Evolutionary conservation across 208 protist species (phyloP), one percentile per base, ranked within the genome.

Genomic region (Acanthamoeba castellanii): DNA sequence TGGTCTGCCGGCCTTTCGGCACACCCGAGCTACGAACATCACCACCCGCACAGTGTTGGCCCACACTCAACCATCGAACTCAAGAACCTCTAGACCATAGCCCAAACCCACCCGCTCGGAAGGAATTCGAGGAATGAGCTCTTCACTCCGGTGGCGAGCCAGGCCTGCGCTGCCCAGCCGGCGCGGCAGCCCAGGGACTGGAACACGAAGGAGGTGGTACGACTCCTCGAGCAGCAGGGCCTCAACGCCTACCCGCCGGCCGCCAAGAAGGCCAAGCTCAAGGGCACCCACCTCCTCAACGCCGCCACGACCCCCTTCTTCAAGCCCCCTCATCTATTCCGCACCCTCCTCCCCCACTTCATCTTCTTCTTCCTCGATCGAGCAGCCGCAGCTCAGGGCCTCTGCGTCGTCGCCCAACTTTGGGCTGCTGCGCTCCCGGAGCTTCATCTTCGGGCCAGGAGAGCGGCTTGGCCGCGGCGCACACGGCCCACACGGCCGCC

Each of bases 251-350:
- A 72, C 64, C 11, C n/a, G 64, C 64, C 22, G 9, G 64, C 64
- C 5, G 64, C 64, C 64, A 72, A 30, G 64, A 72, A 72, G 30
- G 64, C 64, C 64, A 72, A 72, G 64, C 64, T 72, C 30, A 72
- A 72, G 64, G 64, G 64, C 9, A 9, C 30, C 7, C 16, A 72
- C 64, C 64, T 72, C n/a, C 64, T 72, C 30, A 34, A 72, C n/a
- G 64, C 64, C 22, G 0, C 64, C 22, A 72, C 64, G 18, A 34
- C 30, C 9, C 64, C 64, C 64, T 72, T 72, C 30, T 34, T 72
- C 64, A 34, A 72, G 64, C 25, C 30, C 64, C 8, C 18, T 0
- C 22, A 30, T 14, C 8, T 34, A 6, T 6, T 72, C 64, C 22
- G 9, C 30, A 9, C 64, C 64, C 1, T 25, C 64, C 30, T 13